phyloP scores from a whole-genome alignment of 768 basidiomycete species.

The Krasilnikovozyma curviuscula region DNA sequence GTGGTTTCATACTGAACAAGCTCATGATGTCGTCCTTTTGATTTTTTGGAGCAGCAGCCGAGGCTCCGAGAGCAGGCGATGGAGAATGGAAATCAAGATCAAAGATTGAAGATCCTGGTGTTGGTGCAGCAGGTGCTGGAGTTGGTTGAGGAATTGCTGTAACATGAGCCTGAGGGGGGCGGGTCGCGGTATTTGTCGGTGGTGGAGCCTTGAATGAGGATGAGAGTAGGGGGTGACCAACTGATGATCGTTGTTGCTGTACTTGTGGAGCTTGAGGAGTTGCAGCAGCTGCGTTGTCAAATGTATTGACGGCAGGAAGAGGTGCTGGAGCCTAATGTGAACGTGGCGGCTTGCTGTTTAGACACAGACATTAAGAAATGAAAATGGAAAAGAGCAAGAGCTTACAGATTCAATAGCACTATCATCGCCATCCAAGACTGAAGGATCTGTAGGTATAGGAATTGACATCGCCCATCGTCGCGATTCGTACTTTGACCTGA shows the following conservation, averaged over 20 bases:
- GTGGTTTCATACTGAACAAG: conserved; percentile 5
- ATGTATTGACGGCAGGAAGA: conserved; percentile 24
- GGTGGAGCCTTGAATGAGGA: background rate
- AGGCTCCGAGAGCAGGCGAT: background rate
- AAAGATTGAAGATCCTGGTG: conserved; percentile 33
- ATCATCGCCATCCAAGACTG: conserved; percentile 40
- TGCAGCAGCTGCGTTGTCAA: conserved; percentile 12
- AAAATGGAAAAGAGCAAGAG: background rate
- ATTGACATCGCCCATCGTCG: conserved; percentile 86
- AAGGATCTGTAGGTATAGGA: conserved; percentile 61
- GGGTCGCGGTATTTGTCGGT: conserved; percentile 6
- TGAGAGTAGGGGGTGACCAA: conserved; percentile 6
- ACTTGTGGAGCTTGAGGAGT: conserved; percentile 2
- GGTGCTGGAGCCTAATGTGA: conserved; percentile 13
- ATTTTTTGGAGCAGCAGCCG: conserved; percentile 22
- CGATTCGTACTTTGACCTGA: conserved; percentile 90
- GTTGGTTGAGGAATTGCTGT: background rate
- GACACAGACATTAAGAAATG: background rate
- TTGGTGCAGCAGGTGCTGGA: conserved; percentile 1
- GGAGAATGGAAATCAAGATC: conserved; percentile 58
- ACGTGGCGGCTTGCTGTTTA: background rate
- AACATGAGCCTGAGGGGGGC: conserved; percentile 17
- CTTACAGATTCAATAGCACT: conserved; percentile 7
- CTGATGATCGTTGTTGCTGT: conserved; percentile 14
- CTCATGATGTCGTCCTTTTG: conserved; percentile 8